Conservation (phyloP, 2,329 filamentous ascomycete genomes). For the Penicillium sp. region DNA sequence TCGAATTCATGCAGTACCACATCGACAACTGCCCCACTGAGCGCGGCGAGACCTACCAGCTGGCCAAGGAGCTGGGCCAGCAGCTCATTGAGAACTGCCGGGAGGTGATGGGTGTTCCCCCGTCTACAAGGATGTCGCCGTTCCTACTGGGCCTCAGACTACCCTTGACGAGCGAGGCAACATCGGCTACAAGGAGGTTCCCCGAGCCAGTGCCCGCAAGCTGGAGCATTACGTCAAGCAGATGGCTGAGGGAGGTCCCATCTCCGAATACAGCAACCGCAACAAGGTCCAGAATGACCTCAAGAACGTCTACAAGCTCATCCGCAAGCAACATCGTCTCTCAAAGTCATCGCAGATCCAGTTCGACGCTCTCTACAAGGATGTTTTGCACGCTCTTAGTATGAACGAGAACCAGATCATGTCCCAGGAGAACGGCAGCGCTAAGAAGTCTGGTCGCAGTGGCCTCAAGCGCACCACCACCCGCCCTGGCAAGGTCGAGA, state of each 20-base stretch:
- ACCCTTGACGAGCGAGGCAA: conserved; percentile 90
- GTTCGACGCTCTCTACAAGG: conserved; percentile 91
- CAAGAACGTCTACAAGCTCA: conserved; percentile 92
- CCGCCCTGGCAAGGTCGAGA: conserved; percentile 87
- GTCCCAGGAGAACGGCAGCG: conserved; percentile 68
- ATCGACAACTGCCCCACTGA: conserved; percentile 98
- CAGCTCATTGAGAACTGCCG: conserved; percentile 97
- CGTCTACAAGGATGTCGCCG: conserved; percentile 89
- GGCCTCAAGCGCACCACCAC: conserved; percentile 47
- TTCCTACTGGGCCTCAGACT: conserved; percentile 88
- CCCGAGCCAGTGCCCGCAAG: conserved; percentile 85
- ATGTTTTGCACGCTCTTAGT: conserved; percentile 85
- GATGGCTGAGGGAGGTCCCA: conserved; percentile 97
- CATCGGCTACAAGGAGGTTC: conserved; percentile 83
- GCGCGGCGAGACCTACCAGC: conserved; percentile 91
- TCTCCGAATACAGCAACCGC: conserved; percentile 96
- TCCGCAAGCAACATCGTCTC: conserved; percentile 96
- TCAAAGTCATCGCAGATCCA: conserved; percentile 94
- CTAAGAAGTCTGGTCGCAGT: conserved; percentile 53
- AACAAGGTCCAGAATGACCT: conserved; percentile 97
- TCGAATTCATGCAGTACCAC: conserved; percentile 99
- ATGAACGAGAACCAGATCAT: conserved; percentile 99
- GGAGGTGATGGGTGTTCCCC: conserved; percentile 79
- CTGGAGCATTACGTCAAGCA: conserved; percentile 97
- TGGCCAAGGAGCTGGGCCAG: conserved; percentile 90